Evolutionary conservation across 1,139 yeast species (phyloP).

Genomic region (Yamadazyma sp.): DNA sequence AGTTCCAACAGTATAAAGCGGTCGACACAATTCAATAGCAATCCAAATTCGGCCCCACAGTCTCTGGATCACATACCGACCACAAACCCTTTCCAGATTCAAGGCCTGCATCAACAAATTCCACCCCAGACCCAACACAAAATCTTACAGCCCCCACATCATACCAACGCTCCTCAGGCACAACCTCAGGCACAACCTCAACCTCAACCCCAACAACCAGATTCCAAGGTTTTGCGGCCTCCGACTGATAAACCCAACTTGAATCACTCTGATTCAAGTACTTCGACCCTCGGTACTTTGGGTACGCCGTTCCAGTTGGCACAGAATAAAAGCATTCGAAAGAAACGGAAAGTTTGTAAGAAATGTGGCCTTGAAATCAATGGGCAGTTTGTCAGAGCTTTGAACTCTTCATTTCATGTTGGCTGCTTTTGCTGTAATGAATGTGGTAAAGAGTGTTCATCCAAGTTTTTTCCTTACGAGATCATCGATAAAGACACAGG

Average conservation of each 20-base stretch:
- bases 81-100: too few species aligned
- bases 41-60: not conserved
- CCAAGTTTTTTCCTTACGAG: slow-evolving; percentile 67
- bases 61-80: not conserved
- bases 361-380: slow-evolving; percentile 67
- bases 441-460: slow-evolving; percentile 74
- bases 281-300: slow-evolving; percentile 1
- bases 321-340: slow-evolving; percentile 20
- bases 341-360: slow-evolving; percentile 49
- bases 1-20: slow-evolving; percentile 10
- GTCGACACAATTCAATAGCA: not conserved
- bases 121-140: too few species aligned
- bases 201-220: not conserved
- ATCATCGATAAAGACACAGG: slow-evolving; percentile 35
- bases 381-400: slow-evolving; percentile 85
- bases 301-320: slow-evolving; percentile 12
- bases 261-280: slow-evolving; percentile 1
- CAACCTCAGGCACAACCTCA: too few species aligned
- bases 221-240: not conserved
- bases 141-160: too few species aligned
- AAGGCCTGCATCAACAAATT: too few species aligned
- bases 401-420: slow-evolving; percentile 77
- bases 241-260: not conserved
- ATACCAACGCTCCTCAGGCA: too few species aligned
- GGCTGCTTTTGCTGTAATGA: slow-evolving; percentile 85